Conservation (phyloP, 1,284 basidiomycete species). For the Chiua sp. region DNA sequence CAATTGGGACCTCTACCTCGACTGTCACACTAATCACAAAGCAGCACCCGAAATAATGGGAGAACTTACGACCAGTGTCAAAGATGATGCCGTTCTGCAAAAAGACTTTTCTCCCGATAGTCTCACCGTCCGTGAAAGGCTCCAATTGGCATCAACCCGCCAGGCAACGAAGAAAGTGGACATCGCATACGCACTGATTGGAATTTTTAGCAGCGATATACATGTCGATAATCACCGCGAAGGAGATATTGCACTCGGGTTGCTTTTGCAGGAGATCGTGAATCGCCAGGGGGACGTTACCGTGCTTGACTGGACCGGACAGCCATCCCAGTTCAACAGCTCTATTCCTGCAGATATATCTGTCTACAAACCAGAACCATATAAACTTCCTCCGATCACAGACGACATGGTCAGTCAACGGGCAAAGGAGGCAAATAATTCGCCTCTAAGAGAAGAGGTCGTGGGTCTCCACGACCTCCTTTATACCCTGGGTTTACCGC, state of each 20-base stretch:
- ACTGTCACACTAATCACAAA: slow-evolving; percentile 15
- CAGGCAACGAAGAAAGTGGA: slow-evolving; percentile 13
- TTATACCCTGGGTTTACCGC: neutral
- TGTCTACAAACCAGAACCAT: slow-evolving; percentile 6
- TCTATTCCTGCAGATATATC: slow-evolving; percentile 11
- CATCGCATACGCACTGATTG: slow-evolving; percentile 14
- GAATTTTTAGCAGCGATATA: neutral
- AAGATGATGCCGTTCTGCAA: neutral
- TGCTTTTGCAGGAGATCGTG: slow-evolving; percentile 18
- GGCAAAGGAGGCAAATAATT: neutral
- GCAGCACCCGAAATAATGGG: neutral
- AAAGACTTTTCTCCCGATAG: slow-evolving; percentile 9
- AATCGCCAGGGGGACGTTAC: slow-evolving; percentile 6
- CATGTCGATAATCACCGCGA: slow-evolving; percentile 2
- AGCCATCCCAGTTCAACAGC: slow-evolving; percentile 21
- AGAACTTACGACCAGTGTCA: slow-evolving; percentile 6
- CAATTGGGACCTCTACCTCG: slow-evolving; percentile 8
- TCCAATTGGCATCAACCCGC: slow-evolving; percentile 19
- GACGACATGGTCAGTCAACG: neutral
- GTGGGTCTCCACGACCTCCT: neutral
- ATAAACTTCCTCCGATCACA: neutral
- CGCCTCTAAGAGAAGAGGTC: neutral
- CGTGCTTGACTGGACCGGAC: slow-evolving; percentile 25
- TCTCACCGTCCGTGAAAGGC: slow-evolving; percentile 10
- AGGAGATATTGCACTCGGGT: slow-evolving; percentile 14